Evolutionary conservation across 192 early-diverging fungal species (phyloP), one percentile per base, ranked within the genome.

Genomic region (Paraglomus occultum): DNA sequence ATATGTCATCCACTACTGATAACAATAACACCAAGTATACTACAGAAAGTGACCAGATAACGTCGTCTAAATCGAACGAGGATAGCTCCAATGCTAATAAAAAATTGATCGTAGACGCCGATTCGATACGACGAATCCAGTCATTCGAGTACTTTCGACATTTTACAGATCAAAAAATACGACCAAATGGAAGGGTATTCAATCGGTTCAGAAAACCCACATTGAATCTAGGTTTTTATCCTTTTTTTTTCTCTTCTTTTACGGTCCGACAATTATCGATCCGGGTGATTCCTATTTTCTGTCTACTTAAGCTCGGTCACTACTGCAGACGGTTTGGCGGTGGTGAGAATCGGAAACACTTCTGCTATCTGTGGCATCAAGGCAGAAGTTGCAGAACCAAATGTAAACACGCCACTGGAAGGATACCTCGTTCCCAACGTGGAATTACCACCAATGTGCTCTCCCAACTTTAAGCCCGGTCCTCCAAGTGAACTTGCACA

Each of bases 321-420:
- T 64, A 95, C 91, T 4, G 88, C 92, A 11, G 79, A 92, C 69
- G 94, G 94, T 4, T 95, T 92, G 3, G 89, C 94, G 8, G 90
- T 93, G 76, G 90, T 95, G 45, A 84, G 91, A 42, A 73, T 95
- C 9, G 96, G 96, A 39, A 87, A 91, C 42, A 96, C 94, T 1
- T 94, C 90, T 10, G 90, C 94, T 14, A 82, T 95, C 6, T 97
- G 95, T 70, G 96, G 94, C 17, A 88, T 99, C 60, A 99, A 99
- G 75, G 95, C 92, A 18, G 94, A 97, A 78, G 92, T 96, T 4
- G 82, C 92, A 31, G 88, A 91, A 69, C 95, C 96, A 31, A 78
- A 80, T 22, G 74, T 93, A 23, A 82, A 80, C 47, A 40, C 42
- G 1, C 94, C 94, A 17, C 76, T 83, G 50, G 71, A 85, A 46